A percentile compares a stretch with the other conserved stretches of the same genome.
phyloP scores from a whole-genome alignment of 768 basidiomycete genomes.

The Lentinula raphanica region DNA sequence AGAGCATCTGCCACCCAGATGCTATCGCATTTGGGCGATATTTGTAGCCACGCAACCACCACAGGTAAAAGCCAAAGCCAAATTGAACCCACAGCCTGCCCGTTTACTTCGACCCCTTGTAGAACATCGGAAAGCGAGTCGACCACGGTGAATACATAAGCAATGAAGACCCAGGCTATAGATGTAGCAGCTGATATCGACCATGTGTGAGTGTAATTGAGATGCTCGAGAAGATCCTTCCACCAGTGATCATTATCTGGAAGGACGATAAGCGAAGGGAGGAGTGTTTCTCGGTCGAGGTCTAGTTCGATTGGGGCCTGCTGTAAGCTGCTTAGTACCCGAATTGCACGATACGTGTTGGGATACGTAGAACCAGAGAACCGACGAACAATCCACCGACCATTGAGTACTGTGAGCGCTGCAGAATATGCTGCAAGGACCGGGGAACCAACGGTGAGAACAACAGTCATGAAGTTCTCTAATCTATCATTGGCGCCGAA shows the following conservation, averaged over 20 bases:
- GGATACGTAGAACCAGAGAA: constrained; percentile 26
- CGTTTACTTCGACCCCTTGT: constrained; percentile 18
- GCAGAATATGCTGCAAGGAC: constrained; percentile 41
- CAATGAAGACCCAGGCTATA: constrained; percentile 40
- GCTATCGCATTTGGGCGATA: constrained; percentile 35
- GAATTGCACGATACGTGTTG: constrained; percentile 25
- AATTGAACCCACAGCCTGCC: constrained; percentile 32
- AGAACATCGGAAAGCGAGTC: constrained; percentile 23
- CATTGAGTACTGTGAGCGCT: constrained; percentile 37
- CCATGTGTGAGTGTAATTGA: constrained; percentile 36
- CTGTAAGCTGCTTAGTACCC: constrained; percentile 34
- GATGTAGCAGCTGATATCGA: constrained; percentile 32
- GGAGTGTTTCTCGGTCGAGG: constrained; percentile 16
- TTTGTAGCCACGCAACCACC: constrained; percentile 34
- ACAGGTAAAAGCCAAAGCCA: constrained; percentile 42
- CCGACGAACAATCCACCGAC: constrained; percentile 33
- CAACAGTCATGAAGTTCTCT: constrained; percentile 37
- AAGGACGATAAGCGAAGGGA: constrained; percentile 38
- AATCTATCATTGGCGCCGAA: constrained; percentile 34
- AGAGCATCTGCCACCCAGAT: constrained; percentile 24
- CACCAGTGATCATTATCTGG: constrained; percentile 40
- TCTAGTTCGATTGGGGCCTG: constrained; percentile 33
- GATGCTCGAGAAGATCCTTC: constrained; percentile 23
- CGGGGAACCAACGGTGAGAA: constrained; percentile 42
- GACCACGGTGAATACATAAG: constrained; percentile 36